Conservation (phyloP, 2,329 filamentous ascomycete genomes). For the Exserohilum rostratum region DNA sequence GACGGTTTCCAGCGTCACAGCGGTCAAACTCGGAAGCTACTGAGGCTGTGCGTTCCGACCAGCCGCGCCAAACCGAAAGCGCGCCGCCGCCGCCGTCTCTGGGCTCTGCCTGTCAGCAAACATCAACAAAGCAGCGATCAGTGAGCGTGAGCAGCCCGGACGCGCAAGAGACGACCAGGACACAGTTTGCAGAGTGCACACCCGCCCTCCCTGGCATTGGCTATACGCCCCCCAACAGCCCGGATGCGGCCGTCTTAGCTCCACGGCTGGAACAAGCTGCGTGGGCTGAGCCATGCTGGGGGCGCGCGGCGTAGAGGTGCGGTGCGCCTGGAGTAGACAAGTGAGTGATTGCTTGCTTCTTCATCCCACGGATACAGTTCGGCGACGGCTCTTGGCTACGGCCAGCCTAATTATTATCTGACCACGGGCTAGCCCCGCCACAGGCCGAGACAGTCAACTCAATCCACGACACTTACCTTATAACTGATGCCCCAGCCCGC, state of each 20-base stretch:
- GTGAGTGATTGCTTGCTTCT: constrained; percentile 32
- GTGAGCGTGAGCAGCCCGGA: too few species aligned
- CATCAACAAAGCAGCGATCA: not conserved
- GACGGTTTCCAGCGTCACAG: constrained; percentile 41
- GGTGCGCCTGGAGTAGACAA: too few species aligned
- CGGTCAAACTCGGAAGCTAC: constrained; percentile 43
- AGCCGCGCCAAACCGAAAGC: constrained; percentile 33
- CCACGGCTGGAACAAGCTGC: constrained; percentile 10
- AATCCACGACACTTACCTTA: constrained; percentile 32
- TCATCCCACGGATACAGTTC: constrained; percentile 49
- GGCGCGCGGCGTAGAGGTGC: constrained; percentile 9
- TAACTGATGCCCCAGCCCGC: constrained; percentile 30
- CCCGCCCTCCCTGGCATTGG: too few species aligned
- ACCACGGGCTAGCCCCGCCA: constrained; percentile 36
- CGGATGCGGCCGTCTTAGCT: constrained; percentile 30
- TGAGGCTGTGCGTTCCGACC: constrained; percentile 35
- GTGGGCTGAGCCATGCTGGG: constrained; percentile 25
- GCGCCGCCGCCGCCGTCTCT: constrained; percentile 1
- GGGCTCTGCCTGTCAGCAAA: constrained; percentile 12
- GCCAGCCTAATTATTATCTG: constrained; percentile 35
- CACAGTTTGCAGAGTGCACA: too few species aligned
- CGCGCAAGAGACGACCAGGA: too few species aligned
- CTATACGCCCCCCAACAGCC: constrained; percentile 10
- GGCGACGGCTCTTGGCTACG: constrained; percentile 46
- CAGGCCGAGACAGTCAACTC: constrained; percentile 36